Evolutionary conservation across 2,329 filamentous ascomycete genomes (phyloP), one percentile per base, ranked within the genome.

Genomic region (Endothia cerciana): DNA sequence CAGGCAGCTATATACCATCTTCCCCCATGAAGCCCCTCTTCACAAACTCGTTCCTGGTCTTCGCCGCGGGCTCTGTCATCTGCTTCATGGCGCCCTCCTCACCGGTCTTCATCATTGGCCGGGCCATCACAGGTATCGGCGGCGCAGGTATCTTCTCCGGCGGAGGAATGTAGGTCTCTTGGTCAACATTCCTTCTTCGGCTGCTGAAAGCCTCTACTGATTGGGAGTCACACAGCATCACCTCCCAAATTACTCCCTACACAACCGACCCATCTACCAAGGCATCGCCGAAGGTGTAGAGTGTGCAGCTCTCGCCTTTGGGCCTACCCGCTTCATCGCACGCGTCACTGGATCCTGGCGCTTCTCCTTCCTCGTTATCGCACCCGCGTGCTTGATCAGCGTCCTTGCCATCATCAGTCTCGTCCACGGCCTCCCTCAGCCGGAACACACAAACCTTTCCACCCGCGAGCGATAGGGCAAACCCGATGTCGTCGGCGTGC

Each of bases 111-210:
- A 56, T 33, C 30, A 15, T 38, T 11, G 55, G 55, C n/a, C 55
- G 55, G 19, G 36, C 55, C 55, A 22, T 57, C 36, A 57, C 36
- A 4, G 55, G 55, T 15, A 10, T 13, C 22, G 55, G 36, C 11
- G 55, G 36, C 11, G 59, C 49, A 4, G 70, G 67, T 17, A 65
- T 69, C 33, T 69, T 76, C 8, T 75, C 75, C 0, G 77, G 77
- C 2, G 49, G 38, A 19, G 22, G 17, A 1, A 65, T 60, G 47
- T 45, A 61, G 25, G 22, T 47, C 25, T 30, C 30, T 55, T 33
- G 49, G 5, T 33, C 49, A 33, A 33, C 22, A 28, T 11, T 28
- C 19, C 5, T 4, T 17, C 45, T 43, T 25, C 22, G 17, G 10
- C n/a, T 33, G 4, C 6, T 8, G 15, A 28, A 49, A 3, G 15